Evolutionary conservation across 257 asterid genomes (phyloP).

Genomic region (Sherardia arvensis): DNA sequence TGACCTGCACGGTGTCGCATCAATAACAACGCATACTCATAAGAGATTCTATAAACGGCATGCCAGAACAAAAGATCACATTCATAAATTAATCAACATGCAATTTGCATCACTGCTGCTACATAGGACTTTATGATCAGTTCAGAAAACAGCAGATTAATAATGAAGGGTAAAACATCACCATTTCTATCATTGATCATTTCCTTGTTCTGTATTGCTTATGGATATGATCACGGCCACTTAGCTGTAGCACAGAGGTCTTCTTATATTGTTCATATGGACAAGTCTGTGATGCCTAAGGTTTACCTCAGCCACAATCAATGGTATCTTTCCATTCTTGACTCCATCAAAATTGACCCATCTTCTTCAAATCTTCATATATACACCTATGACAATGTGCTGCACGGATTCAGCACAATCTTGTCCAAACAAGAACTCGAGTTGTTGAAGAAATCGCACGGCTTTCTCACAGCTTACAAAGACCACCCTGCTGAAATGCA

Average conservation of each 20-base stretch:
- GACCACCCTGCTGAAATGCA: slow-evolving; percentile 23
- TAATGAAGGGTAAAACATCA: neutral
- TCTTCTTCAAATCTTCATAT: slow-evolving; percentile 1
- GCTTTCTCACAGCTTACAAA: slow-evolving; percentile 31
- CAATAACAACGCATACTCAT: no score
- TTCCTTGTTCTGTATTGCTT: neutral
- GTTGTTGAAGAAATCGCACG: slow-evolving; percentile 18
- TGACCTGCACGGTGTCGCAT: no score
- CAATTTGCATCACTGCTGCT: no score
- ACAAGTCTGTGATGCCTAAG: neutral
- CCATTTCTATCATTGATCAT: neutral
- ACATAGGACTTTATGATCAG: no score
- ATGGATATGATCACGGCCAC: neutral
- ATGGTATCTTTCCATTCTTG: neutral
- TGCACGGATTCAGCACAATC: slow-evolving; percentile 39
- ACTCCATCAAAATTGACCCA: slow-evolving; percentile 20
- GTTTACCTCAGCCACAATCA: neutral
- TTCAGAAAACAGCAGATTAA: neutral
- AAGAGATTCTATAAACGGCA: no score
- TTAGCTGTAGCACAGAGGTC: neutral
- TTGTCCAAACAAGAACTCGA: slow-evolving; percentile 27
- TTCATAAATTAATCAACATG: no score
- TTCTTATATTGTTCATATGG: neutral
- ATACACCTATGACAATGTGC: slow-evolving; percentile 33
- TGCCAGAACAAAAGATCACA: no score